These are phyloP conservation scores for Mesembryanthemum crystallinum DNA, from an alignment of 148 eudicot species.

Conservation along the genomic window DNA sequence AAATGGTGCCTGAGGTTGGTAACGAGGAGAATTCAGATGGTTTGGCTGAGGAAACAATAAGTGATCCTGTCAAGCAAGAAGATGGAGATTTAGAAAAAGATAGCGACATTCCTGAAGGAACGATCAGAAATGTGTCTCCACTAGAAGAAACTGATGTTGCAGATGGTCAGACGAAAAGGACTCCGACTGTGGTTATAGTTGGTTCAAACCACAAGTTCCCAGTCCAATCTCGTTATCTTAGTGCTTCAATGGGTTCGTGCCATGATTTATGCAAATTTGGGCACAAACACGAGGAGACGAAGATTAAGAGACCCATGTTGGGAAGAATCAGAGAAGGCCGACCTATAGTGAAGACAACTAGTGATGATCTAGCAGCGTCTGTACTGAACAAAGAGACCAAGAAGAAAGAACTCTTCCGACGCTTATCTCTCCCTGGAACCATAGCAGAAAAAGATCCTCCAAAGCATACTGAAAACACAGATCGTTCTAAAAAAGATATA, in stretches of 20 bases:
- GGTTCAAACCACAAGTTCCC: constrained; percentile 30
- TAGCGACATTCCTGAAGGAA: constrained; percentile 18
- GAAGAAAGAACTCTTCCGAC: constrained; percentile 35
- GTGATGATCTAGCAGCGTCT: constrained; percentile 14
- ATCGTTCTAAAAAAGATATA: constrained; percentile 17
- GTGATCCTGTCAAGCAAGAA: constrained; percentile 25
- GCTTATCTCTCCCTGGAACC: constrained; percentile 39
- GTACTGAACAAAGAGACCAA: constrained; percentile 23
- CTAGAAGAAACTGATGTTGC: not conserved
- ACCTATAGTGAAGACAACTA: constrained; percentile 19
- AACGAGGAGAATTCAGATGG: constrained; percentile 5
- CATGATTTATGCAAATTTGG: constrained; percentile 79
- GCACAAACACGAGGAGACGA: constrained; percentile 32
- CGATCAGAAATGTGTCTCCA: constrained; percentile 15
- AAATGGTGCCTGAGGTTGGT: not conserved
- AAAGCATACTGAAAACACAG: not conserved
- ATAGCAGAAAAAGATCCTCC: constrained; percentile 22
- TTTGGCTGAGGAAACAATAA: constrained; percentile 15
- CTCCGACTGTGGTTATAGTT: constrained; percentile 23
- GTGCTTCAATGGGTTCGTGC: constrained; percentile 60
- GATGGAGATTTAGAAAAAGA: constrained; percentile 4
- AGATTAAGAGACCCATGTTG: constrained; percentile 23
- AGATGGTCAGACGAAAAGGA: constrained; percentile 23
- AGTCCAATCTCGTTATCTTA: constrained; percentile 58
- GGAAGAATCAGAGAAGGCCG: constrained; percentile 31